Evolutionary conservation across 257 asterid genomes (phyloP).

Genomic region (Plectranthus barbatus): DNA sequence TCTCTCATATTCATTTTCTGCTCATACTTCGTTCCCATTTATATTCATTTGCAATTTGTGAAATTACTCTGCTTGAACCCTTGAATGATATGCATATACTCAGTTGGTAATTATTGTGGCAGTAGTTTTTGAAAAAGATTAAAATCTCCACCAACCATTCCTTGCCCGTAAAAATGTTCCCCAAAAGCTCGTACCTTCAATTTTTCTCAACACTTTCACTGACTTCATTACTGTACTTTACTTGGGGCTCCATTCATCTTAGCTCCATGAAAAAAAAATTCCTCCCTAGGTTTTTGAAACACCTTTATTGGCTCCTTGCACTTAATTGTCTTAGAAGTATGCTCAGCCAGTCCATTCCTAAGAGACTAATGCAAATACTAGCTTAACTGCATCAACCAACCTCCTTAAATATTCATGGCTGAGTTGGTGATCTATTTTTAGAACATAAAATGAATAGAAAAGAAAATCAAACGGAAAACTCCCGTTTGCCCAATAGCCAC

Average conservation of each 20-base stretch:
- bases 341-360: neutral
- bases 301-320: neutral
- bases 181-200: neutral
- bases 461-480: too few species aligned
- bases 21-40: constrained; percentile 1
- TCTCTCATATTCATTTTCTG: neutral
- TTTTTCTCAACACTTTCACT: neutral
- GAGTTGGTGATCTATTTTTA: too few species aligned
- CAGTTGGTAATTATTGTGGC: neutral
- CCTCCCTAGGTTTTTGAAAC: neutral
- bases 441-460: too few species aligned
- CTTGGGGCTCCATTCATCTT: neutral
- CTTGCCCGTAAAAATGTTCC: neutral
- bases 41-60: neutral
- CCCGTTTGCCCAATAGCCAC: too few species aligned
- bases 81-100: neutral
- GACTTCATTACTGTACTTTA: neutral
- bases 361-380: too few species aligned
- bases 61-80: neutral
- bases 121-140: neutral
- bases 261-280: neutral
- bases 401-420: too few species aligned
- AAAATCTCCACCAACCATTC: neutral
- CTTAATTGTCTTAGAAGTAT: too few species aligned
- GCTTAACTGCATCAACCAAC: too few species aligned